Evolutionary conservation across 1,284 basidiomycete species (phyloP).

Genomic region (Ustilago hordei): DNA sequence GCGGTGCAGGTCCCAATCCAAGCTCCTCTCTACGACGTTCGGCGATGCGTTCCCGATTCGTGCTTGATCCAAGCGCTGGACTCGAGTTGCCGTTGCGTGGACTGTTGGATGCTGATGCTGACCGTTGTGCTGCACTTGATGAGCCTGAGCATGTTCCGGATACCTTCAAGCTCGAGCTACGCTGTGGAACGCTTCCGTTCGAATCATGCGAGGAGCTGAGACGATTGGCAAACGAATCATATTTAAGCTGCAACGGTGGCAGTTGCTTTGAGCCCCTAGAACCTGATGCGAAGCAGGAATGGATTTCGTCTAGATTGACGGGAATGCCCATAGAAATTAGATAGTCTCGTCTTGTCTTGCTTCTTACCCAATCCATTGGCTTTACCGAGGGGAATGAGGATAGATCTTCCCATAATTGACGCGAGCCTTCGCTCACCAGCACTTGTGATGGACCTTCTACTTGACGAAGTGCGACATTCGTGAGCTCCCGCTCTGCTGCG

Average conservation of each 20-base stretch:
- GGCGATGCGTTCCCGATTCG: constrained; percentile 46
- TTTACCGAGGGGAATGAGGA: constrained; percentile 39
- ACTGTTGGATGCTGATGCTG: constrained; percentile 40
- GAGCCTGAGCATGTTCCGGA: constrained; percentile 8
- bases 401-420: constrained; percentile 40
- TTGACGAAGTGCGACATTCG: constrained; percentile 43
- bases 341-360: constrained; percentile 59
- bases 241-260: constrained; percentile 60
- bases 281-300: constrained; percentile 35
- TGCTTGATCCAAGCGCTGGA: constrained; percentile 41
- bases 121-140: constrained; percentile 24
- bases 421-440: constrained; percentile 42
- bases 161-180: constrained; percentile 36
- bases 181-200: constrained; percentile 11
- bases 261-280: constrained; percentile 29
- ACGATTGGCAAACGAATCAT: constrained; percentile 32
- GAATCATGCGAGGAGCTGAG: constrained; percentile 6
- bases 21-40: constrained; percentile 58
- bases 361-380: constrained; percentile 65
- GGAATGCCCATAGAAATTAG: constrained; percentile 67
- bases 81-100: constrained; percentile 43
- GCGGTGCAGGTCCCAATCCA: constrained; percentile 44
- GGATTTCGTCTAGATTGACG: constrained; percentile 66
- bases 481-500: constrained; percentile 36
- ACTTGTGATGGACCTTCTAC: constrained; percentile 59